These are phyloP conservation scores for Verticillium isaacii DNA, from an alignment of 2,329 filamentous ascomycete species.

Conservation along the genomic window DNA sequence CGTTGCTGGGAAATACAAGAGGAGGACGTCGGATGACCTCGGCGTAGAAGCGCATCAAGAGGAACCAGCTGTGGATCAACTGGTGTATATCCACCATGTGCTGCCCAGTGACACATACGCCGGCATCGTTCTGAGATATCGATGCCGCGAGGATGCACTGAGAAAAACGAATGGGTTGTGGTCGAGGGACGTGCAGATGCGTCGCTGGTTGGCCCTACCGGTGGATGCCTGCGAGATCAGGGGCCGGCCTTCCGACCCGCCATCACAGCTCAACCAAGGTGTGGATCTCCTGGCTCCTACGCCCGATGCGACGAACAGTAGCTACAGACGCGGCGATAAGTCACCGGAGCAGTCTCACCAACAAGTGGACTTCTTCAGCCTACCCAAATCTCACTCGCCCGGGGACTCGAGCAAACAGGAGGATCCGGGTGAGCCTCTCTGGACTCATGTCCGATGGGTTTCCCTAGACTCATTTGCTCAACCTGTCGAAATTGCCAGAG, in stretches of 20 bases:
- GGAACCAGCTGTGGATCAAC: conserved; percentile 64
- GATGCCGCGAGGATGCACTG: conserved; percentile 77
- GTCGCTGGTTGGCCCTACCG: conserved; percentile 76
- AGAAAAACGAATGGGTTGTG: conserved; percentile 89
- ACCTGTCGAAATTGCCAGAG: conserved; percentile 79
- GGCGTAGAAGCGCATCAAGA: conserved; percentile 33
- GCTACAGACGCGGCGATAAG: neutral
- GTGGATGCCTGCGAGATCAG: conserved; percentile 86
- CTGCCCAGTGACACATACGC: conserved; percentile 81
- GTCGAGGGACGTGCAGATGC: conserved; percentile 87
- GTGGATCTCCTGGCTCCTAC: conserved; percentile 50
- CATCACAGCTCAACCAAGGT: conserved; percentile 34
- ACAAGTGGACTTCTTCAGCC: conserved; percentile 19
- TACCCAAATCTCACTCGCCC: conserved; percentile 1
- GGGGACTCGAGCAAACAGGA: conserved; percentile 9
- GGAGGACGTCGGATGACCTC: conserved; percentile 64
- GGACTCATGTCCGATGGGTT: conserved; percentile 89
- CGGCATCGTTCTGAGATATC: conserved; percentile 84
- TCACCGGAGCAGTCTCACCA: conserved; percentile 4
- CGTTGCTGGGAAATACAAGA: conserved; percentile 53
- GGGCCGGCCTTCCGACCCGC: conserved; percentile 61
- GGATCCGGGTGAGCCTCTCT: conserved; percentile 59
- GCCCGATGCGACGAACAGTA: conserved; percentile 22
- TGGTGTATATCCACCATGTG: conserved; percentile 90
- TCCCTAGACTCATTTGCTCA: conserved; percentile 63